Conservation (phyloP, 2,329 filamentous ascomycete genomes). For the Hypomyces perniciosus region DNA sequence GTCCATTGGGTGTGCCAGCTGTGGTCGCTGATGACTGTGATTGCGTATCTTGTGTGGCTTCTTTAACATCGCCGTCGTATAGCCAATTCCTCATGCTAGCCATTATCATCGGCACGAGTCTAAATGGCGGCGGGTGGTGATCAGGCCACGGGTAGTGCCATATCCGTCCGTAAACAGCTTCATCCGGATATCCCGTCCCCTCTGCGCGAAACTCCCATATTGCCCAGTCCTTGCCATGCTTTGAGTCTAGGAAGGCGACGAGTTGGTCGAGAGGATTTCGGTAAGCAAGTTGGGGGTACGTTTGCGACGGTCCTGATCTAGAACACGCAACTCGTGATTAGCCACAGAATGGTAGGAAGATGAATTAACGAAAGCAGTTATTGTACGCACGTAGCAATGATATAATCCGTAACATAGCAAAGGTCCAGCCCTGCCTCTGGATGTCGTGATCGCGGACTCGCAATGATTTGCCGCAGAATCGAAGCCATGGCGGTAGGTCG, state of each 20-base stretch:
- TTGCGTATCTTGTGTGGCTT: constrained; percentile 15
- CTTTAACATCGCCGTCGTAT: constrained; percentile 41
- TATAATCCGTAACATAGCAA: constrained; percentile 88
- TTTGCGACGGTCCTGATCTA: constrained; percentile 83
- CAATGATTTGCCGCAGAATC: constrained; percentile 83
- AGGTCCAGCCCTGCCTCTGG: constrained; percentile 85
- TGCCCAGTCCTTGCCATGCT: constrained; percentile 79
- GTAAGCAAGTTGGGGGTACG: constrained; percentile 87
- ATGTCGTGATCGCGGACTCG: constrained; percentile 76
- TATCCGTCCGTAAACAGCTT: constrained; percentile 77
- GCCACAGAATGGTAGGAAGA: neutral
- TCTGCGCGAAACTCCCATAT: constrained; percentile 99
- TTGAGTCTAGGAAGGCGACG: constrained; percentile 78
- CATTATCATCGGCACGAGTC: constrained; percentile 80
- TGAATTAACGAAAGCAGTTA: neutral
- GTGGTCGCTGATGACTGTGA: neutral
- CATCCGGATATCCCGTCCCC: constrained; percentile 90
- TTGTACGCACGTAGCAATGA: constrained; percentile 51
- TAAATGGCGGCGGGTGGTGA: constrained; percentile 92
- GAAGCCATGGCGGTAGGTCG: constrained; percentile 48
- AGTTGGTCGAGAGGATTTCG: constrained; percentile 86
- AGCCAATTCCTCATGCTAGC: constrained; percentile 91
- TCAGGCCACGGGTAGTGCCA: constrained; percentile 95
- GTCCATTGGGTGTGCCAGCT: neutral
- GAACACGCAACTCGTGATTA: constrained; percentile 20